Evolutionary conservation across 305 asterid genomes (phyloP), one percentile per base, ranked within the genome.

Genomic region (Fraxinus latifolia): DNA sequence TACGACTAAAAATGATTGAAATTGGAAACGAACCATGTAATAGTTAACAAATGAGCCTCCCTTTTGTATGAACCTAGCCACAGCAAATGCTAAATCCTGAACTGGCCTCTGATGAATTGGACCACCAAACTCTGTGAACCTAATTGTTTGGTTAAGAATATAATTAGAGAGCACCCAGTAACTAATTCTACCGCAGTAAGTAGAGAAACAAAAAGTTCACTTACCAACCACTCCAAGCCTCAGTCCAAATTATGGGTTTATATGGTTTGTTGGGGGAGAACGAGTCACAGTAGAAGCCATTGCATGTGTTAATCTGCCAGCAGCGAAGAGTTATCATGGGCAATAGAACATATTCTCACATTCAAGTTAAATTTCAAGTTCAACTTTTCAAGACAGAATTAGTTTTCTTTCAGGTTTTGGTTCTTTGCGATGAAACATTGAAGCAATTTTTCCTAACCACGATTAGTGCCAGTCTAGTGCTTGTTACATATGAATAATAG

Each of bases 171-270:
- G 55, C 44, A 72, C 8, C 53, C 5, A 36, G 72, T 6, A 7
- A 76, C 7, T 17, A 76, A 67, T 11, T 78, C 81, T 9, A 72
- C 58, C 31, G 82, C 7, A 75, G 39, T 4, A 58, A 75, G 83
- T 23, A 25, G 62, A 76, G 42, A 47, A 78, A 55, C 31, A 25
- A 37, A 34, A 58, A 27, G 25, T 55, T 23, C 12, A 12, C 85
- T 62, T 80, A 93, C 99, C 99, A 96, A 68, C 99, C 98, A 83
- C 93, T 96, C 99, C 99, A 96, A 81, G 99, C 99, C 86, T 96
- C 99, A 0, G 99, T 96, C 99, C 99, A 96, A 55, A 96, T 93
- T 7, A 94, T 83, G 27, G 99, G 99, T 86, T 96, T 96, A 89
- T 93, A 90, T 75, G 95, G 90, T 86, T 83, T 90, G 89, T 96